Percentiles rank a stretch among this genome's conserved stretches.
These are phyloP conservation scores for Boletus tomentosulus DNA, from an alignment of 768 basidiomycete species.

Conservation along the genomic window DNA sequence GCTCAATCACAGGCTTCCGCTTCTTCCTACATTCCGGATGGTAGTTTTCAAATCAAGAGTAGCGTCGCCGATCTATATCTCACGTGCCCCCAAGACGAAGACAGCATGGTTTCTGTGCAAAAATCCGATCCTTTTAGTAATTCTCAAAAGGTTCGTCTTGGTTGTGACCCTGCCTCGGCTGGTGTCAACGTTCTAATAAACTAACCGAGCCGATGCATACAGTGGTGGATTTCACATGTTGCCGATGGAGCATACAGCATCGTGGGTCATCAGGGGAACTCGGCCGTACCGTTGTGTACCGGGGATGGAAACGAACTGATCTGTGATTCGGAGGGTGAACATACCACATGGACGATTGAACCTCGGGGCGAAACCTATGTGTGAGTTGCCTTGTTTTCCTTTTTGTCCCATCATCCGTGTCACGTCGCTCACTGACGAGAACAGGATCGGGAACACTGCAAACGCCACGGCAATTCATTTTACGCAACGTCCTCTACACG, in stretches of 20 bases:
- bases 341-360: conserved; percentile 1
- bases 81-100: conserved; percentile 3
- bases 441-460: conserved; percentile 5
- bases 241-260: conserved; percentile 2
- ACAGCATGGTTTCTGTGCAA: conserved; percentile 2
- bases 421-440: not conserved
- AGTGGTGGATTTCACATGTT: conserved; percentile 2
- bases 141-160: not conserved
- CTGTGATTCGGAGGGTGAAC: conserved; percentile 2
- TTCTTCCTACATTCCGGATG: not conserved
- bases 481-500: not conserved
- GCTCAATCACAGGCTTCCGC: not conserved
- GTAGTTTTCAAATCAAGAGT: conserved; percentile 2
- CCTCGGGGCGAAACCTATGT: conserved; percentile 2
- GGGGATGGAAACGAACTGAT: conserved; percentile 3
- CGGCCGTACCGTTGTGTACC: not conserved
- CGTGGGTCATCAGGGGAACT: not conserved
- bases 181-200: not conserved
- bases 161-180: not conserved
- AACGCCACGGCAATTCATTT: conserved; percentile 8
- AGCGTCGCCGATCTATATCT: not conserved
- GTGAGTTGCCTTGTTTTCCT: not conserved
- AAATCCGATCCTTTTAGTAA: not conserved
- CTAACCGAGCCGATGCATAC: not conserved
- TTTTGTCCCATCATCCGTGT: not conserved